These are phyloP conservation scores for Isochrysis galbana DNA, from an alignment of 78 protist genomes.

Conservation along the genomic window DNA sequence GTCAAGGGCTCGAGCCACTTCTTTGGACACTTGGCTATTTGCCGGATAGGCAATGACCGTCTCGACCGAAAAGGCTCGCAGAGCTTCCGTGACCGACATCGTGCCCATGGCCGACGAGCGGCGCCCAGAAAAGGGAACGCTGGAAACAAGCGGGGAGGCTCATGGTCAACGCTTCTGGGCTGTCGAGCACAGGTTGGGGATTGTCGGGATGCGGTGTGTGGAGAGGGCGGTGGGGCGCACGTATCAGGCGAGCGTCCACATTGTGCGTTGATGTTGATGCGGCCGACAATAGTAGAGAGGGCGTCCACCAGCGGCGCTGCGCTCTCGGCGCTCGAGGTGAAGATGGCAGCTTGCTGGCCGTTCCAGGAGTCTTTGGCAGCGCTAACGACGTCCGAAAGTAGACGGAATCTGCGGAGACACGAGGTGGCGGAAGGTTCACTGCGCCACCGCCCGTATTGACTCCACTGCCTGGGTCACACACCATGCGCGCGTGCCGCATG, in stretches of 20 bases:
- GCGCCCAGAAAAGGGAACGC: slow-evolving; percentile 57
- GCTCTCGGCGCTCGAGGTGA: background rate
- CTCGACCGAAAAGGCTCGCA: slow-evolving; percentile 16
- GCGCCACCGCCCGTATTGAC: too few relatives aligned
- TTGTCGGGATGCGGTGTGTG: background rate
- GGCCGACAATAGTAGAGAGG: slow-evolving; percentile 30
- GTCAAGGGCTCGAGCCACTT: too few relatives aligned
- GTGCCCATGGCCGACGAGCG: slow-evolving; percentile 50
- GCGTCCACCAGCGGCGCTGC: slow-evolving; percentile 34
- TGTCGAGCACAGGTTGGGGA: too few relatives aligned
- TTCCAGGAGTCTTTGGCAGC: background rate
- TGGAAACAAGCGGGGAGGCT: background rate
- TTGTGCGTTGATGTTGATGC: slow-evolving; percentile 57
- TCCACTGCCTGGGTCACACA: too few relatives aligned
- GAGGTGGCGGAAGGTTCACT: too few relatives aligned
- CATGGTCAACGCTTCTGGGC: too few relatives aligned
- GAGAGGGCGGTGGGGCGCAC: background rate
- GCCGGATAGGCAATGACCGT: slow-evolving; percentile 12
- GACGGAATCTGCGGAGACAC: too few relatives aligned
- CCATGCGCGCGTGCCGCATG: too few relatives aligned
- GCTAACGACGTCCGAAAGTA: background rate
- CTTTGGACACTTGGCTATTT: too few relatives aligned
- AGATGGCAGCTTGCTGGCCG: slow-evolving; percentile 56
- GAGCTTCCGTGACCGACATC: slow-evolving; percentile 23
- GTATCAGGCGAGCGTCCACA: slow-evolving; percentile 43